Conservation (phyloP, 345 rosid species). For the Populus pruinosa region DNA sequence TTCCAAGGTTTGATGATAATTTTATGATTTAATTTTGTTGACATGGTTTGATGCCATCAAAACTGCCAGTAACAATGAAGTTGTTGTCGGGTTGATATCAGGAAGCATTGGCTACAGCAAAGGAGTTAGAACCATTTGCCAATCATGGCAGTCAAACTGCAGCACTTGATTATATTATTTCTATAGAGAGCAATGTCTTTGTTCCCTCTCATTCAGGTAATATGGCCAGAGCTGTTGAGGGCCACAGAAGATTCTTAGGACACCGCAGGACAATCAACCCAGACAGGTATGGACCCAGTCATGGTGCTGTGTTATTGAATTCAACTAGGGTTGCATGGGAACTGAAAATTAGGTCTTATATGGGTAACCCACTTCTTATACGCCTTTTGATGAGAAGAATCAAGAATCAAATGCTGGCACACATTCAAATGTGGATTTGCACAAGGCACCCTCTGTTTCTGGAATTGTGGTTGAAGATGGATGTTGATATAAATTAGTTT, state of each 20-base stretch:
- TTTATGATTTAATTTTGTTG: not conserved
- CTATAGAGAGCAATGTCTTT: conserved; percentile 81
- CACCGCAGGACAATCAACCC: conserved; percentile 81
- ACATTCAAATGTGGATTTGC: no score
- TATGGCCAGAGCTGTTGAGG: conserved; percentile 98
- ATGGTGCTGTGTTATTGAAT: not conserved
- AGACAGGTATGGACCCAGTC: conserved; percentile 51
- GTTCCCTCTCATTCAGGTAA: conserved; percentile 88
- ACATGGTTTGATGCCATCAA: not conserved
- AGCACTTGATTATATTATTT: conserved; percentile 91
- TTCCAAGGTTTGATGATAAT: conserved; percentile 58
- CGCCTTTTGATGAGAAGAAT: no score
- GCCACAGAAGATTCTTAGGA: conserved; percentile 91
- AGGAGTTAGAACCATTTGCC: conserved; percentile 57
- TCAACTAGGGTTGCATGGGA: not conserved
- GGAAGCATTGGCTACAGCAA: conserved; percentile 63
- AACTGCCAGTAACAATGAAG: not conserved
- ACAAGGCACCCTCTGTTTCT: no score
- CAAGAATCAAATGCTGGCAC: no score
- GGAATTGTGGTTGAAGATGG: no score
- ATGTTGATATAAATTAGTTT: no score
- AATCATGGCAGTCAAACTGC: conserved; percentile 80
- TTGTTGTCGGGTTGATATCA: conserved; percentile 27
- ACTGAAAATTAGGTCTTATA: not conserved
- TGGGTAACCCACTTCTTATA: no score